Evolutionary conservation across 345 rosid species (phyloP), one percentile per base, ranked within the genome.

Genomic region (Excoecaria agallocha): DNA sequence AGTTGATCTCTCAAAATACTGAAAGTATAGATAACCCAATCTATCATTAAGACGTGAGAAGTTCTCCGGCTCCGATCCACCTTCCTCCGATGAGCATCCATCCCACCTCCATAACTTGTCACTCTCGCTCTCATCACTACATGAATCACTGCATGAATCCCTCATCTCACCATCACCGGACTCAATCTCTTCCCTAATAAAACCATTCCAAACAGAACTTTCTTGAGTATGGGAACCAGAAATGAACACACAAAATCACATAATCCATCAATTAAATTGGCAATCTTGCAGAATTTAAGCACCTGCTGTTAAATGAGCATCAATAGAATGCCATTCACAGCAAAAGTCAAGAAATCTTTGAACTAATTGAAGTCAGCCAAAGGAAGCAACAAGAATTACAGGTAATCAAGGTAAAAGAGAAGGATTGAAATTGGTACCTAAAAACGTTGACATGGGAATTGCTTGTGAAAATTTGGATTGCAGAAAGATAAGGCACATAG

Each of bases 401-500:
- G 6, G 5, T 15, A 12, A 15, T 4, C 15, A 35, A 20, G 12
- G 24, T 16, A 22, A 46, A n/a, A 68, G n/a, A 16, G 58, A 12
- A n/a, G 10, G 39, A 6, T 10, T 13, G 13, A 75, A 58, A 49
- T 0, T 2, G 74, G 66, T 70, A 93, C 99, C 98, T 90, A 74
- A 89, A 84, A 65, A 85, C 78, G 81, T 86, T 90, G 77, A 88
- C 77, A 38, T 87, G 86, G 49, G 98, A 80, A 78, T 79, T 85
- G 87, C 95, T 89, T 57, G 93, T 90, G 84, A 87, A 96, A 78
- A 96, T 93, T 81, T 96, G 98, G 61, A 96, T 89, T 19, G 97
- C 99, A 45, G 99, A 96, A 77, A 96, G 93, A 74, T 93, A 96
- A 69, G 99, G 99, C 54, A 93, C 99, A 72, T 91, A 93, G 79